Evolutionary conservation across 1,284 basidiomycete genomes (phyloP).

Genomic region (Microbotryomycetes sp.): DNA sequence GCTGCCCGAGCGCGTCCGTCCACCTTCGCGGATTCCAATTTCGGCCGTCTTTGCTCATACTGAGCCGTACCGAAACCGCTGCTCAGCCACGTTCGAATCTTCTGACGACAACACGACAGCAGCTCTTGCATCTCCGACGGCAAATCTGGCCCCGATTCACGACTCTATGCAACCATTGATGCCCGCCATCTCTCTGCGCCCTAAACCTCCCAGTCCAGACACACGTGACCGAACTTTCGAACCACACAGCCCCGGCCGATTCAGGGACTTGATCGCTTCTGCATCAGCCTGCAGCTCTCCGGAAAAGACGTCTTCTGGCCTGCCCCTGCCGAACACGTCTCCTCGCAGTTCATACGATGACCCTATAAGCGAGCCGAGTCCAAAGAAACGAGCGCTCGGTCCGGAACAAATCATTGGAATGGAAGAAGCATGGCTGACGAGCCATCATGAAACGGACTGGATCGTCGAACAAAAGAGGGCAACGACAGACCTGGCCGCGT

Average conservation of each 20-base stretch:
- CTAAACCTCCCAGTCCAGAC: background rate
- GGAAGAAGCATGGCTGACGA: background rate
- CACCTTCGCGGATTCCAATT: constrained; percentile 13
- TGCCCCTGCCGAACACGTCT: constrained; percentile 10
- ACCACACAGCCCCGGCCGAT: constrained; percentile 3
- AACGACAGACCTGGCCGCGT: constrained; percentile 27
- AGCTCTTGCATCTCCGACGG: background rate
- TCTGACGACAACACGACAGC: constrained; percentile 5
- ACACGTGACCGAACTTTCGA: background rate
- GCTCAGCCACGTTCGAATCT: background rate
- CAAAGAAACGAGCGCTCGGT: constrained; percentile 22
- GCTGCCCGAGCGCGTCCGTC: background rate
- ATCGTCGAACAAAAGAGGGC: constrained; percentile 14
- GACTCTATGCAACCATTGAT: background rate
- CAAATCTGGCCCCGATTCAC: background rate
- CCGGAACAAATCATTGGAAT: constrained; percentile 27
- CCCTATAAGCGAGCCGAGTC: background rate
- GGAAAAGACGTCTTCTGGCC: constrained; percentile 10
- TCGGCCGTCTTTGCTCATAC: constrained; percentile 7
- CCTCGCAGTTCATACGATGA: background rate
- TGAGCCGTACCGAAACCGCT: background rate
- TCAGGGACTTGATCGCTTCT: constrained; percentile 13
- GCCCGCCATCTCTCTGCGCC: background rate
- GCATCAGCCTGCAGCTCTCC: constrained; percentile 18
- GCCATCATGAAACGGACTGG: background rate